Evolutionary conservation across 176 grass and related monocot genomes (phyloP), one percentile per base, ranked within the genome.

Genomic region (Poa pratensis): DNA sequence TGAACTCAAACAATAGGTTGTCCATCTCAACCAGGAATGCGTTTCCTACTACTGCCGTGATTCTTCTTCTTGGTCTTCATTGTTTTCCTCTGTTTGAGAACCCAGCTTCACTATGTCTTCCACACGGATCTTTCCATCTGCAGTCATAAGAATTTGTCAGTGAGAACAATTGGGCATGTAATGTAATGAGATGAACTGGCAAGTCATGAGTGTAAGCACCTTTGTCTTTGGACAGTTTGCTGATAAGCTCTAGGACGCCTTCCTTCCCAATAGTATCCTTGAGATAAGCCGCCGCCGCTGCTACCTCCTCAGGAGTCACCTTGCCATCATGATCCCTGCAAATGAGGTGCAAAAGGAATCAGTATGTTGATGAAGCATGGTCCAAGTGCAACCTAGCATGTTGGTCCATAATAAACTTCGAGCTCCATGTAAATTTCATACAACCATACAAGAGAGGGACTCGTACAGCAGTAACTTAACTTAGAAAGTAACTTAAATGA

Each of bases 61-160:
- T 87, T 73, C 87, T 72, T 92, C 86, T 73, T 90, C 88, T 75
- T 75, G 72, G 19, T 75, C 86, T 85, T 90, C 90, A 69, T 86
- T 92, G 70, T 84, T 89, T 52, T 92, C 90, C 32, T 94, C 90
- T 58, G 87, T 54, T 89, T 90, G 88, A 53, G 92, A 88, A 53
- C 88, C 92, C 58, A 94, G 40, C 87, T 94, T 97, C 55, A 97
- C 87, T 26, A 92, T 94, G 84, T 97, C 95, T 88, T 97, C 92
- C 10, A 97, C 90, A 71, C 86, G 95, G 71, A 97, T 97, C 82
- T 94, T 97, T 57, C 92, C 95, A 74, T 97, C 95, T 94, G 86
- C 75, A 75, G 34, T 24, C 13, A 61, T 67, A 67, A 52, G 64
- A 75, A 45, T 8, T 13, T 27, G 60, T 82, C 72, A 80, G 77